Evolutionary conservation across 257 asterid genomes (phyloP), one percentile per base, ranked within the genome.

Genomic region (Przewalskia tangutica): DNA sequence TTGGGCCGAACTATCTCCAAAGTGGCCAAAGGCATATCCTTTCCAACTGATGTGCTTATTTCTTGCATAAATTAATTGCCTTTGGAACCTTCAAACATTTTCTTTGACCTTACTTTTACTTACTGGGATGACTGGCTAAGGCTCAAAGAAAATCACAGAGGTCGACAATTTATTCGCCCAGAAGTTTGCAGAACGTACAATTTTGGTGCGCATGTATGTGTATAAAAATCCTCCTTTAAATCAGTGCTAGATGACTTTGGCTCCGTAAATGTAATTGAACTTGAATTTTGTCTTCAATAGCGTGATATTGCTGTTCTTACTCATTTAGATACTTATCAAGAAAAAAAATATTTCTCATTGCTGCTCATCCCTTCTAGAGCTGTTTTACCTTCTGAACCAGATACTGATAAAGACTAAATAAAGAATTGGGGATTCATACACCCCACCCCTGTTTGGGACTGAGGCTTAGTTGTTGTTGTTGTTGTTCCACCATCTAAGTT

Each of bases 1-100:
- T 32, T 96, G 99, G 99, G 93, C 93, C 84, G 99, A 96, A 86
- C 85, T 96, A 84, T 94, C 99, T 83, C 98, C 99, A 53, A 96
- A 96, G 89, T 96, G 99, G 99, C 99, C 99, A 17, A 94, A 96
- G 85, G 99, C 99, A 94, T 96, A 96, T 96, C 99, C 99, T 95
- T 90, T 77, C 85, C 32, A 83, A 46, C 82, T 78, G 81, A 32
- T 18, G 18, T 59, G 8, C 38, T 68, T 84, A 46, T 58, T 58
- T 75, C 36, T 65, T 81, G 36, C 23, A 36, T 54, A 34, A 59
- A 32, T 76, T 58, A 17, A 13, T 13, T 79, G 36, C 55, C 3
- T 53, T 44, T 53, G 63, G 66, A 62, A 79, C 80, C 73, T 82
- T 89, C 60, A 82, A 81, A 88, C 58, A 40, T 87, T 90, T 94